These are phyloP conservation scores for Phytophthora europaea DNA, from an alignment of 352 stramenopile species.

Conservation along the genomic window DNA sequence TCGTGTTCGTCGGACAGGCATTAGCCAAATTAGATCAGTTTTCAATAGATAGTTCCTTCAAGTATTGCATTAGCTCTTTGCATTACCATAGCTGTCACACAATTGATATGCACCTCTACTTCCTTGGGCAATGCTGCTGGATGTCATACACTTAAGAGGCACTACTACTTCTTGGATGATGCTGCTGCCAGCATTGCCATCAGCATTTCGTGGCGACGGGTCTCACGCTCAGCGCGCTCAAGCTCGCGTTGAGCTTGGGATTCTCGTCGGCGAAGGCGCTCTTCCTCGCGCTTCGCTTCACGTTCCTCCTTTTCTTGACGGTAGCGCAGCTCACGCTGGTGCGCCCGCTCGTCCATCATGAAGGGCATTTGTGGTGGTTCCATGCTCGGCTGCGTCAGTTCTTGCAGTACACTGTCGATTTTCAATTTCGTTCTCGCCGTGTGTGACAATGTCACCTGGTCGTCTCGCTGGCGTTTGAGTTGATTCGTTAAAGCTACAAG, in stretches of 20 bases:
- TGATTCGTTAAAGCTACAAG: too few species aligned
- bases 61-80: too few species aligned
- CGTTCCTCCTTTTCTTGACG: neutral
- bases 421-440: too few species aligned
- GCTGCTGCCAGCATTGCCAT: neutral
- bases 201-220: neutral
- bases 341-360: neutral
- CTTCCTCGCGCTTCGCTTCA: neutral
- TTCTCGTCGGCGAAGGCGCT: neutral
- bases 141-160: too few species aligned
- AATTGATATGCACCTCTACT: neutral
- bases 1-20: neutral
- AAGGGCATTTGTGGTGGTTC: neutral
- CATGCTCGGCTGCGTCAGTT: neutral
- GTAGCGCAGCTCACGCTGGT: neutral
- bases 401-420: too few species aligned
- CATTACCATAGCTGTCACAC: too few species aligned
- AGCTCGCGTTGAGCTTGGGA: neutral
- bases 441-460: too few species aligned
- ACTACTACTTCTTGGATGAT: neutral
- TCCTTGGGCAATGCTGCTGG: neutral
- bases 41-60: neutral
- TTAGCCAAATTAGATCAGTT: neutral
- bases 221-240: neutral
- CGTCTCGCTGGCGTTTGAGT: too few species aligned